Evolutionary conservation across 768 basidiomycete genomes (phyloP), one percentile per base, ranked within the genome.

Genomic region (Lyophyllum decastes): DNA sequence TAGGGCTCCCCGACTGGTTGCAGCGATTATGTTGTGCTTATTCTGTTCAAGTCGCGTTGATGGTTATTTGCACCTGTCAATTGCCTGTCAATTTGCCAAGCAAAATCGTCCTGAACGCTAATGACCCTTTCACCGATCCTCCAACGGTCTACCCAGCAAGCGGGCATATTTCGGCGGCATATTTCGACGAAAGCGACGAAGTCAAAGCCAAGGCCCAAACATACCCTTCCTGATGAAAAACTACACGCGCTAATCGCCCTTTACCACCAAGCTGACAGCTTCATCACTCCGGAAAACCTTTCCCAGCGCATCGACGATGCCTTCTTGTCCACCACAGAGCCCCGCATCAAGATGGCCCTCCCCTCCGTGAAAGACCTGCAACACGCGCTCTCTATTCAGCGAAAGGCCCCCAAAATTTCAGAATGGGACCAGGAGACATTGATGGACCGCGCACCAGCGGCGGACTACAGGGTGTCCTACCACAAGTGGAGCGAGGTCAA

Each of bases 211-310:
- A 64, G 62, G 45, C 65, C 72, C 25, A 66, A 68, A 49, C 63
- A 64, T 50, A 64, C 72, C n/a, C 78, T 88, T 4, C 77, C 87
- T 2, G 77, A 78, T 2, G 76, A 80, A 21, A 83, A 82, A 73
- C 77, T 91, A 76, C 87, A 88, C 58, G 86, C 89, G 2, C 85
- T 92, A 60, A 81, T 92, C 60, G 79, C 84, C 10, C 81, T 93
- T 52, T 93, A 92, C 75, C 90, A 94, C 76, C 84, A 90, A 73
- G 74, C 86, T 49, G 83, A 83, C 55, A 73, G 76, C 2, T 91
- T 89, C 75, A 81, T 94, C 61, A 90, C 90, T 11, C 76, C 76
- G 21, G 87, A 89, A 61, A 92, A 82, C 65, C 82, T 94, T 27
- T 78, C 82, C 19, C 65, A 78, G 21, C 76, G 74, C 55, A 92